Conservation (phyloP, 331 rosid species). For the Malus hybrid region DNA sequence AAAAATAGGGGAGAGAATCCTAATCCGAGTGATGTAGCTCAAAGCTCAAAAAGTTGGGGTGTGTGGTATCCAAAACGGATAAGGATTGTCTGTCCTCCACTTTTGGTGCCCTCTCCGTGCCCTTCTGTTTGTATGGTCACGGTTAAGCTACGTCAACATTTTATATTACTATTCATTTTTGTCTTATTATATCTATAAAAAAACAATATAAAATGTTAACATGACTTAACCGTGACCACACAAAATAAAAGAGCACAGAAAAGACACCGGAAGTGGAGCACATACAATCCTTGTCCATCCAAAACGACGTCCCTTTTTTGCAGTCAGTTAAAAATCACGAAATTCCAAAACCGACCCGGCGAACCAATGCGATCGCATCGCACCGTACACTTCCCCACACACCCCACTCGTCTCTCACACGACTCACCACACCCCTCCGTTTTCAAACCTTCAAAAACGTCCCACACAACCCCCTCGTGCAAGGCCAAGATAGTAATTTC, state of each 20-base stretch:
- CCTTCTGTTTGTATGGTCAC: no score
- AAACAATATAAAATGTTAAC: no score
- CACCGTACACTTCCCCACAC: neutral
- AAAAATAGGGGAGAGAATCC: no score
- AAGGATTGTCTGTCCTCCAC: no score
- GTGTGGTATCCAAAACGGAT: neutral
- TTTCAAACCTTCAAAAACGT: neutral
- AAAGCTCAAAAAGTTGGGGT: neutral
- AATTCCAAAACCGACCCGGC: neutral
- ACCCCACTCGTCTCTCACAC: neutral
- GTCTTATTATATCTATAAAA: no score
- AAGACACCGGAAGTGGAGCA: no score
- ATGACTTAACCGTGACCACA: no score
- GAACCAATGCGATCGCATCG: neutral
- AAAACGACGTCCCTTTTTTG: neutral
- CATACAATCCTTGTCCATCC: no score
- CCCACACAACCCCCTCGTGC: slow-evolving; percentile 17
- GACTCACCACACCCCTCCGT: neutral
- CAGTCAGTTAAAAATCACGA: neutral
- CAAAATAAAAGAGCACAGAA: no score
- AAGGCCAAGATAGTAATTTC: neutral
- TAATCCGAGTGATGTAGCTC: neutral
- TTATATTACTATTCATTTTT: no score
- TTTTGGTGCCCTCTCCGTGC: no score
- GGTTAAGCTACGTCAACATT: no score